These are phyloP conservation scores for Petunia secreta DNA, from an alignment of 257 asterid species.

Conservation along the genomic window DNA sequence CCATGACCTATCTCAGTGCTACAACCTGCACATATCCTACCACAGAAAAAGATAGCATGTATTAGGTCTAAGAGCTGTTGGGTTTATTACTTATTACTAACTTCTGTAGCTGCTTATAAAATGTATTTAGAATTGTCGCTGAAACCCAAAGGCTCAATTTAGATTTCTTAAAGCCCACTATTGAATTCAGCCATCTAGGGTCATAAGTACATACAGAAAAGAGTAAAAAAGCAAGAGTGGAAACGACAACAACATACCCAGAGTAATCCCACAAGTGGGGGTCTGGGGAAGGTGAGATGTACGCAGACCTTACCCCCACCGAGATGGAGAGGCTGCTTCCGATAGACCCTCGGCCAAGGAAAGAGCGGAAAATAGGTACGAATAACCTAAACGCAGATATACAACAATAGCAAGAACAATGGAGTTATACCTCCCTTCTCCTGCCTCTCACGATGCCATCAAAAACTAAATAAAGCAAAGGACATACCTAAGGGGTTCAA, in stretches of 20 bases:
- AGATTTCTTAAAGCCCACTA: constrained; percentile 7
- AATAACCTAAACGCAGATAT: constrained; percentile 7
- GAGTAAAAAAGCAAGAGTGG: background rate
- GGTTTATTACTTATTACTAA: background rate
- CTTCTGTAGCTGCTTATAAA: background rate
- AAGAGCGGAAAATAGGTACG: background rate
- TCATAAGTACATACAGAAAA: background rate
- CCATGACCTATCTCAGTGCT: constrained; percentile 82
- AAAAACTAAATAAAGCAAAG: background rate
- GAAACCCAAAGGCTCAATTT: background rate
- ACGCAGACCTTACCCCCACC: no score
- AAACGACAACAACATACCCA: no score
- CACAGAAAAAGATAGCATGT: constrained; percentile 27
- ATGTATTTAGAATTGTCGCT: background rate
- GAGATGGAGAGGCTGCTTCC: no score
- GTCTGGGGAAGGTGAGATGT: no score
- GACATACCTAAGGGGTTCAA: background rate
- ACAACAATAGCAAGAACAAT: background rate
- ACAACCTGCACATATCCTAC: constrained; percentile 96
- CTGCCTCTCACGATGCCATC: background rate
- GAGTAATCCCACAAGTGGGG: no score
- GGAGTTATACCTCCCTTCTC: constrained; percentile 22
- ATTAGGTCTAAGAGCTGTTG: constrained; percentile 6
- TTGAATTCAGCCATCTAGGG: background rate
- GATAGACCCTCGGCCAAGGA: background rate